These are phyloP conservation scores for Micromonas pusilla DNA, from an alignment of 139 green algal genomes.

Conservation along the genomic window DNA sequence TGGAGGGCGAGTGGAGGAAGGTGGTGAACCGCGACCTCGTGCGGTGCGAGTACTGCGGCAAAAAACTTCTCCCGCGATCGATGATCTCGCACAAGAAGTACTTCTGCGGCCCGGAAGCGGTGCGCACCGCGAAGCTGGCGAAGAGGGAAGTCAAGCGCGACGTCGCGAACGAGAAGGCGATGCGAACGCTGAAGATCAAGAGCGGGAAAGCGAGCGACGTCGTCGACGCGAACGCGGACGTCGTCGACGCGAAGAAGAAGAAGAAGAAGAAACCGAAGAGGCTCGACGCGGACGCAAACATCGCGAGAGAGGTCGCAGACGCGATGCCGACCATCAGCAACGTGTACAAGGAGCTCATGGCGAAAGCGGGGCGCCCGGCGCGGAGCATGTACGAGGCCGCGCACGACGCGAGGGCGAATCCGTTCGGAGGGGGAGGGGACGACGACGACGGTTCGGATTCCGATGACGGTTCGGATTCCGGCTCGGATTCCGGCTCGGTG, in stretches of 20 bases:
- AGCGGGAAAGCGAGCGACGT: slow-evolving; percentile 37
- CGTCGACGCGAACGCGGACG: too few relatives aligned
- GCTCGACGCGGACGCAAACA: too few relatives aligned
- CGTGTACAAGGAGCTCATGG: not conserved
- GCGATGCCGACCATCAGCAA: not conserved
- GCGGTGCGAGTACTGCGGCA: slow-evolving; percentile 72
- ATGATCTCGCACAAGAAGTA: slow-evolving; percentile 60
- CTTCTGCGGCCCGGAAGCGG: slow-evolving; percentile 85
- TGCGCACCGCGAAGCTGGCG: slow-evolving; percentile 70
- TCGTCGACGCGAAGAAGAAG: too few relatives aligned
- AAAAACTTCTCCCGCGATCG: slow-evolving; percentile 64
- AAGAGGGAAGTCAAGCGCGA: slow-evolving; percentile 70
- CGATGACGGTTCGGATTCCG: not conserved
- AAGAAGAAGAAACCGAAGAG: too few relatives aligned
- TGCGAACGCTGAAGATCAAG: slow-evolving; percentile 13
- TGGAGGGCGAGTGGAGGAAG: slow-evolving; percentile 76
- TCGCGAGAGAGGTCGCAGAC: too few relatives aligned
- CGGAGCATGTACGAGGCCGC: slow-evolving; percentile 26
- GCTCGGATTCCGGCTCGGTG: too few relatives aligned
- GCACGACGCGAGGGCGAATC: slow-evolving; percentile 23
- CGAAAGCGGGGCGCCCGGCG: not conserved
- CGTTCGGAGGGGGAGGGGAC: not conserved
- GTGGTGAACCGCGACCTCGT: slow-evolving; percentile 57
- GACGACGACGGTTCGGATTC: not conserved
- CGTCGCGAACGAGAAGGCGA: slow-evolving; percentile 24